Conservation (phyloP, 1,284 basidiomycete genomes). For the Irpex sp. region DNA sequence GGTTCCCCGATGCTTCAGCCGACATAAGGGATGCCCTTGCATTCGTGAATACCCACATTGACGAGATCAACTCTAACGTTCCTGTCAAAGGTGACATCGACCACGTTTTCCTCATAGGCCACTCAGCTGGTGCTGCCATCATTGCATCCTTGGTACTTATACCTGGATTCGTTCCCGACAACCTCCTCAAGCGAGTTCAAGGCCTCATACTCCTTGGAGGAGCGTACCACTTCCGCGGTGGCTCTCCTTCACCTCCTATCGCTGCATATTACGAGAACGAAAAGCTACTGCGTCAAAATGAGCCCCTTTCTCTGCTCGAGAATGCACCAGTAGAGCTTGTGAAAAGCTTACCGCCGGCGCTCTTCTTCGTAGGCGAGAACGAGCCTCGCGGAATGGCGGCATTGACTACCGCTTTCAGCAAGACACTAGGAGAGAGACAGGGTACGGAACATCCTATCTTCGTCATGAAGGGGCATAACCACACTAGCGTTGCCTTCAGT, state of each 20-base stretch:
- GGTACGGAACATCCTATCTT: slow-evolving; percentile 29
- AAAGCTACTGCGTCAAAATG: slow-evolving; percentile 35
- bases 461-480: slow-evolving; percentile 55
- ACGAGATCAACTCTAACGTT: slow-evolving; percentile 17
- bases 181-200: slow-evolving; percentile 35
- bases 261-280: slow-evolving; percentile 44
- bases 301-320: slow-evolving; percentile 37
- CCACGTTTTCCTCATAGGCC: slow-evolving; percentile 47
- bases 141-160: slow-evolving; percentile 41
- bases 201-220: slow-evolving; percentile 45
- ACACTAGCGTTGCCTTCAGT: slow-evolving; percentile 51
- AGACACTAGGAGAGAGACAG: slow-evolving; percentile 29
- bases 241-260: slow-evolving; percentile 23
- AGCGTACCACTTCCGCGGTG: slow-evolving; percentile 35
- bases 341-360: slow-evolving; percentile 37
- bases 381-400: slow-evolving; percentile 45
- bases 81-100: slow-evolving; percentile 26
- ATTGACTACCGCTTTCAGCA: slow-evolving; percentile 31
- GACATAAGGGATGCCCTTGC: slow-evolving; percentile 56
- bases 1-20: slow-evolving; percentile 47
- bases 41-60: slow-evolving; percentile 43
- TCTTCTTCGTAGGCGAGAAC: slow-evolving; percentile 46
- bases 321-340: slow-evolving; percentile 32
- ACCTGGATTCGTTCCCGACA: slow-evolving; percentile 34
- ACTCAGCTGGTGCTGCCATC: slow-evolving; percentile 57